Percentiles rank a stretch among this genome's conserved stretches.
Conservation (phyloP, 1,139 yeast genomes). For the Casaregolazyma lundiana region DNA sequence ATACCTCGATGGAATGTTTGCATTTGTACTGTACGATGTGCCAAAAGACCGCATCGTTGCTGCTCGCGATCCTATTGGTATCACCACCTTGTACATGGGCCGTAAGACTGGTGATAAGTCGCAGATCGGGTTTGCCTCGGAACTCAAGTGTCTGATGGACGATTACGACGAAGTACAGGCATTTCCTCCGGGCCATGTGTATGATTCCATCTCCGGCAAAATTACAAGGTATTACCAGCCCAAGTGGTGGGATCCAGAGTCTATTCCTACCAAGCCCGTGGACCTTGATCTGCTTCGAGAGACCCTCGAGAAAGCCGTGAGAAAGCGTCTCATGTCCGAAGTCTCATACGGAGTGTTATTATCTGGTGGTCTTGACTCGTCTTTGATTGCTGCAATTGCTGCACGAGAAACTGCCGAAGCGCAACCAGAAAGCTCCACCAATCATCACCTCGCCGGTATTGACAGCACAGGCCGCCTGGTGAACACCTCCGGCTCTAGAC, state of each 20-base stretch:
- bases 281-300: slow-evolving; percentile 72
- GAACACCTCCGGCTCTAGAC: slow-evolving; percentile 71
- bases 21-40: slow-evolving; percentile 86
- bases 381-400: slow-evolving; percentile 93
- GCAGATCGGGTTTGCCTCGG: slow-evolving; percentile 86
- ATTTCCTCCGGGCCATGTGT: slow-evolving; percentile 98
- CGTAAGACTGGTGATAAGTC: slow-evolving; percentile 64
- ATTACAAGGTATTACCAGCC: slow-evolving; percentile 87
- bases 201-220: slow-evolving; percentile 85
- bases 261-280: slow-evolving; percentile 68
- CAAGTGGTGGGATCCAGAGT: slow-evolving; percentile 82
- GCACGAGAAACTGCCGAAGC: slow-evolving; percentile 92
- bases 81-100: slow-evolving; percentile 95
- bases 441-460: slow-evolving; percentile 75
- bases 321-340: slow-evolving; percentile 99
- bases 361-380: slow-evolving; percentile 96
- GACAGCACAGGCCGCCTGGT: slow-evolving; percentile 79
- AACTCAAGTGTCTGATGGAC: slow-evolving; percentile 85
- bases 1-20: slow-evolving; percentile 95
- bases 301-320: slow-evolving; percentile 85
- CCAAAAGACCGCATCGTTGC: slow-evolving; percentile 83
- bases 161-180: slow-evolving; percentile 91
- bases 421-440: slow-evolving; percentile 40
- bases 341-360: slow-evolving; percentile 96
- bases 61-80: slow-evolving; percentile 97